These are phyloP conservation scores for Chamaenerion angustifolium DNA, from an alignment of 345 rosid genomes.

Conservation along the genomic window DNA sequence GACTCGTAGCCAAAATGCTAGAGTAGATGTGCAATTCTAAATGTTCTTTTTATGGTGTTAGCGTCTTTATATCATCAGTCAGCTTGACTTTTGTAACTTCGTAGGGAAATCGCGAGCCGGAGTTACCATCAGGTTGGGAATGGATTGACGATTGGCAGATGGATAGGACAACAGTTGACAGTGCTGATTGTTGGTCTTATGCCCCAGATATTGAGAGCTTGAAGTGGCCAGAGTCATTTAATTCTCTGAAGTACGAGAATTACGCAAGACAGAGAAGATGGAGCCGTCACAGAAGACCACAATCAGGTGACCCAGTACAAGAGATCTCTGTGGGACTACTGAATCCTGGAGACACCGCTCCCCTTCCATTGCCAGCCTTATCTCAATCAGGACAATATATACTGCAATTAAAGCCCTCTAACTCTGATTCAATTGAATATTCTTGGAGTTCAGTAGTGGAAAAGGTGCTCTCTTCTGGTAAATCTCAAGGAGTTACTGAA, in stretches of 20 bases:
- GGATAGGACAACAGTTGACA: conserved; percentile 27
- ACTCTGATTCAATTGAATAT: conserved; percentile 33
- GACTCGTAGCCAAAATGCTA: too few species aligned
- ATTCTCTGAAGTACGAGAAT: conserved; percentile 26
- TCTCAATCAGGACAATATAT: conserved; percentile 43
- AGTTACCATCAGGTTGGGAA: conserved; percentile 38
- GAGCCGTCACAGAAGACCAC: conserved; percentile 35
- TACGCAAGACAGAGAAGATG: conserved; percentile 57
- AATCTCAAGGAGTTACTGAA: conserved; percentile 28
- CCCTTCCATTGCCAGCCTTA: conserved; percentile 66
- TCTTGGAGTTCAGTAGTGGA: conserved; percentile 79
- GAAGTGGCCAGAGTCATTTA: conserved; percentile 44
- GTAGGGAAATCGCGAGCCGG: conserved; percentile 14
- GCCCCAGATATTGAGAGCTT: conserved; percentile 44
- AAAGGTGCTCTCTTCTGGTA: conserved; percentile 18
- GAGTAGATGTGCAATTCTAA: too few species aligned
- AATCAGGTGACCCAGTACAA: conserved; percentile 15
- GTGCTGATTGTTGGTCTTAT: conserved; percentile 55
- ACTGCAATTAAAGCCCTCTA: conserved; percentile 51
- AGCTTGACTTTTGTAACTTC: not conserved
- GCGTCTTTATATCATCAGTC: not conserved
- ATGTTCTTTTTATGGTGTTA: not conserved
- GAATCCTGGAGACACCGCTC: conserved; percentile 54
- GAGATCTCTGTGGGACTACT: conserved; percentile 51
- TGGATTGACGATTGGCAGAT: conserved; percentile 51